Conservation (phyloP, 176 grass and related monocot species). For the Phyllostachys edulis region DNA sequence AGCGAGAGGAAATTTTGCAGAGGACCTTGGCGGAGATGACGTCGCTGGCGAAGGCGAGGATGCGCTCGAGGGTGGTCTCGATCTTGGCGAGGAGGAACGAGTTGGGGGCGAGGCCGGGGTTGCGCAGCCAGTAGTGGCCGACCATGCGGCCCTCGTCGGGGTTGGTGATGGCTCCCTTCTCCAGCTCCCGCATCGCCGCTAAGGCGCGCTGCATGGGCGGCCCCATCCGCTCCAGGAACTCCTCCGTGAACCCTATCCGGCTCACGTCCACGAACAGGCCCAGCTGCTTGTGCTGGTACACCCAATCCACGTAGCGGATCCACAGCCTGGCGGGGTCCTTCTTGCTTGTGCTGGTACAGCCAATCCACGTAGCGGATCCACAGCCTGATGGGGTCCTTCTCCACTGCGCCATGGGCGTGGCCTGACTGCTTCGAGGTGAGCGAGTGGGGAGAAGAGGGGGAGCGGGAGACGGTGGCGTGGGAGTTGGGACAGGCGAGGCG, state of each 20-base stretch:
- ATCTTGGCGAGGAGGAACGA: slow-evolving; percentile 64
- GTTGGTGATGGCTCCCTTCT: slow-evolving; percentile 93
- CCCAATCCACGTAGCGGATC: not conserved
- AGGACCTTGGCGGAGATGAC: slow-evolving; percentile 78
- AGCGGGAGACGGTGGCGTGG: slow-evolving; percentile 60
- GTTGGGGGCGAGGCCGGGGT: slow-evolving; percentile 65
- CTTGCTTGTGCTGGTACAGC: not conserved
- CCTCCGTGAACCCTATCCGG: slow-evolving; percentile 86
- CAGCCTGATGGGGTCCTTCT: slow-evolving; percentile 83
- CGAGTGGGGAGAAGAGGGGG: slow-evolving; percentile 24
- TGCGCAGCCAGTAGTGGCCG: slow-evolving; percentile 91
- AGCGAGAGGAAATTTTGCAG: not conserved
- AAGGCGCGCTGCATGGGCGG: slow-evolving; percentile 70
- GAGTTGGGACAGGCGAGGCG: slow-evolving; percentile 57
- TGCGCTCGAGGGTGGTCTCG: slow-evolving; percentile 69
- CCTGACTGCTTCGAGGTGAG: slow-evolving; percentile 18
- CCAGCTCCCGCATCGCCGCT: slow-evolving; percentile 79
- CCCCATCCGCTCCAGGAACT: slow-evolving; percentile 80
- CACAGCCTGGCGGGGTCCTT: slow-evolving; percentile 86
- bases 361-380: slow-evolving; percentile 32
- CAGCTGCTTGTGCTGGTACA: slow-evolving; percentile 16
- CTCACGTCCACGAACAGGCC: slow-evolving; percentile 93
- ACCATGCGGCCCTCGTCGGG: slow-evolving; percentile 92
- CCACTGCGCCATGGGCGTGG: slow-evolving; percentile 24
- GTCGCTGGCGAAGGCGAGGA: slow-evolving; percentile 75